phyloP scores from a whole-genome alignment of 2,329 filamentous ascomycete genomes.

The Rutstroemia sp. region DNA sequence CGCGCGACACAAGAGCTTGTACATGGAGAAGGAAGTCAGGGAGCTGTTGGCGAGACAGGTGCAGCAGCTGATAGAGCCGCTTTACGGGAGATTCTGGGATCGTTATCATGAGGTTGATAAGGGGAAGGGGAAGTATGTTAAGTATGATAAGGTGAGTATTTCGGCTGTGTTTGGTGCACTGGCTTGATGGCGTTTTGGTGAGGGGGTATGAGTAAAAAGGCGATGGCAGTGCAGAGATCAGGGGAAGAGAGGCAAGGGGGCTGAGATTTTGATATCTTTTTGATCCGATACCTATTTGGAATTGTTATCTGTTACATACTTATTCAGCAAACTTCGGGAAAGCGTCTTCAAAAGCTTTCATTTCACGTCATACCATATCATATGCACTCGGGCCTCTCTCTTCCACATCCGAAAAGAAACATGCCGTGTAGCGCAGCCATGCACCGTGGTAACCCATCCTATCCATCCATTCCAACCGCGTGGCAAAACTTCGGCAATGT shows the following conservation, averaged over 20 bases:
- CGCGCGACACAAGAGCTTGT: constrained; percentile 69
- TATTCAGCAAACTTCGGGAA: too few species aligned
- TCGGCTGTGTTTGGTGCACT: constrained; percentile 46
- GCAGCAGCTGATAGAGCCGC: constrained; percentile 83
- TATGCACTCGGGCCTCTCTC: too few species aligned
- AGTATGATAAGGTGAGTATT: constrained; percentile 85
- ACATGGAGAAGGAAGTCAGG: constrained; percentile 87
- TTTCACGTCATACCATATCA: not conserved
- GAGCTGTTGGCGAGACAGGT: constrained; percentile 75
- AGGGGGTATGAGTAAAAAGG: not conserved
- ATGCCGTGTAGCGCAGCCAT: too few species aligned
- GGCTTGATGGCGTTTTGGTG: not conserved
- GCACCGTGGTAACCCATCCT: too few species aligned
- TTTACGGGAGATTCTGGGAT: constrained; percentile 95
- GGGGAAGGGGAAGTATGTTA: constrained; percentile 96
- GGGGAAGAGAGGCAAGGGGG: too few species aligned
- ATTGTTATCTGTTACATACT: too few species aligned
- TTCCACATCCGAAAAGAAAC: too few species aligned
- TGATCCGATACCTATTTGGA: constrained; percentile 3
- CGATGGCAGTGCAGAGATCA: not conserved
- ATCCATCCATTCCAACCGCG: too few species aligned
- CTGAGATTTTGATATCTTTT: not conserved
- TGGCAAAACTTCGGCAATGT: too few species aligned
- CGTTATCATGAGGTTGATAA: constrained; percentile 97
- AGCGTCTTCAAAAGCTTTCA: not conserved